Evolutionary conservation across 495 filamentous ascomycete species (phyloP).

Genomic region (Copromyces sp.): DNA sequence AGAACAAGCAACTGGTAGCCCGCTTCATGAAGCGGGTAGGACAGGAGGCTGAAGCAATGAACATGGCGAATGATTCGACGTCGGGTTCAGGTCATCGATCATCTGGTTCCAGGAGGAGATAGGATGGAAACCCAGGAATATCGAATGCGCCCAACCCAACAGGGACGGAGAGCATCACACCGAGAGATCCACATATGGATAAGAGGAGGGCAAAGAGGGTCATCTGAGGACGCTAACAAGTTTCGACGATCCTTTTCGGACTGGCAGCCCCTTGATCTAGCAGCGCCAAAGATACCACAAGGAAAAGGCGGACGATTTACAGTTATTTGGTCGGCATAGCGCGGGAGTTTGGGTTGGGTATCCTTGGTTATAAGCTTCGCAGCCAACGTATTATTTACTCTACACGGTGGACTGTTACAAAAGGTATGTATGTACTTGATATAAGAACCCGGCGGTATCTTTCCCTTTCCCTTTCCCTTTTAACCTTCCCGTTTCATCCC

Average conservation of each 20-base stretch:
- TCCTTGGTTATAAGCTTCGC: neutral
- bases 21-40: slow-evolving; percentile 85
- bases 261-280: neutral
- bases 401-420: neutral
- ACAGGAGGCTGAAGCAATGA: slow-evolving; percentile 82
- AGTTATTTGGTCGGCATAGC: neutral
- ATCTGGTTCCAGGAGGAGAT: neutral
- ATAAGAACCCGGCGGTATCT: neutral
- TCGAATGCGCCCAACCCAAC: neutral
- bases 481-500: neutral
- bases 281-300: neutral
- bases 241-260: neutral
- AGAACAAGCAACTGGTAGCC: slow-evolving; percentile 81
- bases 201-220: neutral
- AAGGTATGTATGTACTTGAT: neutral
- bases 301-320: neutral
- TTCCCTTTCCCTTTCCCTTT: neutral
- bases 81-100: neutral
- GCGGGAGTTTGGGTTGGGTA: neutral
- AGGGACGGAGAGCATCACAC: neutral
- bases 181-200: neutral
- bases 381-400: neutral
- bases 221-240: neutral
- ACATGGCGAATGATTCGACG: slow-evolving; percentile 41
- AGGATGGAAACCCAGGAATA: neutral